Evolutionary conservation across 148 eudicot species (phyloP), one percentile per base, ranked within the genome.

Genomic region (Nepenthes mirabilis): DNA sequence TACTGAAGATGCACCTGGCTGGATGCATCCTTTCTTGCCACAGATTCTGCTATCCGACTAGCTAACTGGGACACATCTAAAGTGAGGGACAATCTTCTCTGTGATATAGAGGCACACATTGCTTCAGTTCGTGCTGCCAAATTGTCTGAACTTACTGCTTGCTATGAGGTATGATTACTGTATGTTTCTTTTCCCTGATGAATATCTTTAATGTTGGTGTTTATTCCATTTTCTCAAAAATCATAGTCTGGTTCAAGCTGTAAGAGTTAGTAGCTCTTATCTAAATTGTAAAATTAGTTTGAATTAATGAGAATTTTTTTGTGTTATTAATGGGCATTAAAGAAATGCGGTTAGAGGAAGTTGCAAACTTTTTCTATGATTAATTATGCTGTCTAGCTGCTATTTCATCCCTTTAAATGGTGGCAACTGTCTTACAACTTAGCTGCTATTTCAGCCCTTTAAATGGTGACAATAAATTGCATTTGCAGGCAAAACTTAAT

Each of bases 31-130:
- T 33, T 58, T 54, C 14, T 56, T 70, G 66, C 40, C 36, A 36
- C 78, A 91, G 98, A 88, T 80, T 80, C 82, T 49, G 64, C 73
- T 45, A 76, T 91, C 43, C 75, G 78, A 55, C 99, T 81, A 75
- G 86, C 90, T 23, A 72, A 85, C 64, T 91, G 98, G 98, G 94
- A 91, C 69, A 64, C 84, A 34, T 75, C 88, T 57, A 91, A 83
- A 83, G 81, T 77, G 48, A 79, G 85, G 71, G 88, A 85, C 52
- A 91, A 91, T 75, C 82, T 91, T 61, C 65, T 52, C 47, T 85
- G 94, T 53, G 98, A 88, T 68, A 74, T 91, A 56, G 96, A 91
- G 82, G 88, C 88, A 63, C 85, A 88, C 68, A 65, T 85, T 68
- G 81, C 77, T 10, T 80, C 87, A 62, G 86, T 91, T 70, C 83